Evolutionary conservation across 73 alveolate species (phyloP).

Genomic region (Symbiodinium pilosum): DNA sequence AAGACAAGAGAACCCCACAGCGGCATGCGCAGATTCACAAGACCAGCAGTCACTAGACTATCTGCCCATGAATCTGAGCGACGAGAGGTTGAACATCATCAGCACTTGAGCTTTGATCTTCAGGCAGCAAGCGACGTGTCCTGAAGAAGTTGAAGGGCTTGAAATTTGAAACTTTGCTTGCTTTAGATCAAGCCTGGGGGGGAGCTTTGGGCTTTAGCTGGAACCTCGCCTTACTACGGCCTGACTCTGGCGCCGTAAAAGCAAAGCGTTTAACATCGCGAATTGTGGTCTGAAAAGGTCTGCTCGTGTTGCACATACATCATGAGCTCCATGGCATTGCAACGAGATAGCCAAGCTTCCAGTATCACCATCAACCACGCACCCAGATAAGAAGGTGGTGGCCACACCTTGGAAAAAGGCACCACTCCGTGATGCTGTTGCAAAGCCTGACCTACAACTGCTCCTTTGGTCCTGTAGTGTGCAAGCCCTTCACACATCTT

Average conservation of each 20-base stretch:
- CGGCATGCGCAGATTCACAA: neutral
- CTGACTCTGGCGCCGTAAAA: neutral
- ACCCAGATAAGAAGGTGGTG: neutral
- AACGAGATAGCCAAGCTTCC: neutral
- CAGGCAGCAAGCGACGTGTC: constrained; percentile 72
- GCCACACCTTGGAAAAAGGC: neutral
- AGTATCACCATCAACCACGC: neutral
- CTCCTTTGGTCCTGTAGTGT: too few species aligned
- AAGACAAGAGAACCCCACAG: neutral
- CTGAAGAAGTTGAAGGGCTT: neutral
- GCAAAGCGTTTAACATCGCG: neutral
- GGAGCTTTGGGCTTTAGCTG: too few species aligned
- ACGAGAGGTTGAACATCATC: constrained; percentile 56
- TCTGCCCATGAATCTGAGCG: neutral
- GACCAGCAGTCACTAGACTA: too few species aligned
- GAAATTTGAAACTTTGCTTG: neutral
- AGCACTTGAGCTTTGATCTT: constrained; percentile 78
- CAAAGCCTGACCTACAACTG: too few species aligned
- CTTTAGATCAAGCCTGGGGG: too few species aligned
- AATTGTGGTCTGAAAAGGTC: neutral
- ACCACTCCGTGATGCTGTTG: neutral
- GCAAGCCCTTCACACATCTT: too few species aligned
- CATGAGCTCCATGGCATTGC: neutral
- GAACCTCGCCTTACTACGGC: too few species aligned
- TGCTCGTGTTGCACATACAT: neutral